A percentile compares a stretch with the other conserved stretches of the same genome.
These are phyloP conservation scores for Eutrema yunnanense DNA, from an alignment of 345 rosid species.

Conservation along the genomic window DNA sequence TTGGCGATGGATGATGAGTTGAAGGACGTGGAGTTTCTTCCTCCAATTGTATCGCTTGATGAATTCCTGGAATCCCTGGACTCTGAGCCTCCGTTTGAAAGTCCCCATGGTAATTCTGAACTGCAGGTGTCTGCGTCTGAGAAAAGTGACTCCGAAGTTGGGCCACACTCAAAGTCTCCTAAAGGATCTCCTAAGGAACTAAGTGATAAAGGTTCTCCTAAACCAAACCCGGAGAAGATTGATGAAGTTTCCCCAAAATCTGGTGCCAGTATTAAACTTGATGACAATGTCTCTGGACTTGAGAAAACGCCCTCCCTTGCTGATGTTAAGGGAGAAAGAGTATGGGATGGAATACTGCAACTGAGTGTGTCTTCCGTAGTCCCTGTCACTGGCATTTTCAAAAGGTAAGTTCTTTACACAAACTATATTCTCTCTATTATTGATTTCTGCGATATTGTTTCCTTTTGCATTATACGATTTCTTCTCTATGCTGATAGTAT, in stretches of 20 bases:
- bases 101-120: constrained; percentile 35
- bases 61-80: constrained; percentile 93
- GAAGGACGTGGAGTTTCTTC: constrained; percentile 75
- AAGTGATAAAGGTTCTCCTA: constrained; percentile 17
- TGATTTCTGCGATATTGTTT: not conserved
- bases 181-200: constrained; percentile 33
- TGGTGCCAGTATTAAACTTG: constrained; percentile 11
- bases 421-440: not conserved
- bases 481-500: not conserved
- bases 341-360: constrained; percentile 89
- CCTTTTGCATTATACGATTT: not conserved
- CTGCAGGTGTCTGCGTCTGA: constrained; percentile 31
- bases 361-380: constrained; percentile 44
- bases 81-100: constrained; percentile 87
- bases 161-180: constrained; percentile 21
- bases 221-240: constrained; percentile 6
- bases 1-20: constrained; percentile 78
- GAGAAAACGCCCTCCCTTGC: constrained; percentile 24
- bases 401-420: constrained; percentile 48
- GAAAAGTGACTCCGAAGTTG: constrained; percentile 37
- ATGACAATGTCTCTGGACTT: constrained; percentile 8
- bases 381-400: constrained; percentile 57
- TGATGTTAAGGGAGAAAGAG: constrained; percentile 36
- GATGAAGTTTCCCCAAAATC: constrained; percentile 14
- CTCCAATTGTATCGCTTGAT: constrained; percentile 91